phyloP scores from a whole-genome alignment of 805 yeast genomes.

The Yamadazyma laniorum region DNA sequence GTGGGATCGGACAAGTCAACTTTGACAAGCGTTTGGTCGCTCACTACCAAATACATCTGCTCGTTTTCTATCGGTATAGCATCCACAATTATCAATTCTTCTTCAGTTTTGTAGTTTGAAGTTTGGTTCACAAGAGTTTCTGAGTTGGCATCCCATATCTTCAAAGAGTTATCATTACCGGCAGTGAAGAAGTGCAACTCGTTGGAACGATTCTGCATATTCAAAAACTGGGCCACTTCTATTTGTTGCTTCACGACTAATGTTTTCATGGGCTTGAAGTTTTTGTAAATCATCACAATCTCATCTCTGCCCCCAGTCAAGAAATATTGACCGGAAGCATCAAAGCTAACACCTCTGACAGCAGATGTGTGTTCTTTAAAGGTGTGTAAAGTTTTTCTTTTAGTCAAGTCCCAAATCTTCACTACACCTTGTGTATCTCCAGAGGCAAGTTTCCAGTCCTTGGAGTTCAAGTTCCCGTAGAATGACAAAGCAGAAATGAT shows the following conservation, averaged over 20 bases:
- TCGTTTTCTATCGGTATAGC: conserved; percentile 30
- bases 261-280: conserved; percentile 58
- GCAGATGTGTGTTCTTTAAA: conserved; percentile 78
- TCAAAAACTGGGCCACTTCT: conserved; percentile 62
- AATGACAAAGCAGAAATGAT: conserved; percentile 74
- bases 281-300: conserved; percentile 58
- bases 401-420: conserved; percentile 65
- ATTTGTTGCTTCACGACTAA: conserved; percentile 72
- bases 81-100: conserved; percentile 68
- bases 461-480: conserved; percentile 65
- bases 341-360: conserved; percentile 79
- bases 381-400: conserved; percentile 63
- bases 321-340: conserved; percentile 49
- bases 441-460: conserved; percentile 75
- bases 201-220: conserved; percentile 16
- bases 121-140: conserved; percentile 49
- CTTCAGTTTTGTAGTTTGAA: conserved; percentile 55
- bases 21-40: conserved; percentile 80
- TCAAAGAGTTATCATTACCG: conserved; percentile 71
- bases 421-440: conserved; percentile 60
- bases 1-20: conserved; percentile 27
- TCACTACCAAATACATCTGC: conserved; percentile 51
- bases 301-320: conserved; percentile 90
- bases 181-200: conserved; percentile 59
- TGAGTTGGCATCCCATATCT: conserved; percentile 56